Evolutionary conservation across 495 filamentous ascomycete species (phyloP).

Genomic region (Chaetomidium leptoderma): DNA sequence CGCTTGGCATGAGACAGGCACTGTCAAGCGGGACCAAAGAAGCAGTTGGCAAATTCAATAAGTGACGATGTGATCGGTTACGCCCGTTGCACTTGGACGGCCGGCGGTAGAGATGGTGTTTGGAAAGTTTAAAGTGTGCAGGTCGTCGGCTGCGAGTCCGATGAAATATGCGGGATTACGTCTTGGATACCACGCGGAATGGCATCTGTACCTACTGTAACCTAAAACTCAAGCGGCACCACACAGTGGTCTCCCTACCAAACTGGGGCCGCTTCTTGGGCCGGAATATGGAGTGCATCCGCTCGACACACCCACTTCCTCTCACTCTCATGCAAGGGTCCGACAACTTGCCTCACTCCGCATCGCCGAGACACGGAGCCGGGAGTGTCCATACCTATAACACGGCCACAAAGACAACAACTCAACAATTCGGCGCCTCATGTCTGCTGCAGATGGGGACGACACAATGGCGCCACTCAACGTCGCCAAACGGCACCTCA

Average conservation of each 20-base stretch:
- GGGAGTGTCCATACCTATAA: background rate
- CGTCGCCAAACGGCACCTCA: conserved; percentile 68
- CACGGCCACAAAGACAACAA: background rate
- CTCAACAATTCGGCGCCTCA: background rate
- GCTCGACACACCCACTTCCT: background rate
- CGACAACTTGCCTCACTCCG: background rate
- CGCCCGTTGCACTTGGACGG: too few relatives aligned
- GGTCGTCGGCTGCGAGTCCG: too few relatives aligned
- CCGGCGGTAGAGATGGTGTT: too few relatives aligned
- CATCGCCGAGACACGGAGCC: background rate
- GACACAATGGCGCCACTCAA: conserved; percentile 30
- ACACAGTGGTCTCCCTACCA: too few relatives aligned
- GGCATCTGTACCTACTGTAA: too few relatives aligned
- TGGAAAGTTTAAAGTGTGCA: too few relatives aligned
- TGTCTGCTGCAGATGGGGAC: conserved; percentile 1
- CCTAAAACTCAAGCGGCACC: too few relatives aligned
- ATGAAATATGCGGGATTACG: too few relatives aligned
- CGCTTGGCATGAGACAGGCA: conserved; percentile 1
- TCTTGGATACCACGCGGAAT: too few relatives aligned
- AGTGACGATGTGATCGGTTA: too few relatives aligned
- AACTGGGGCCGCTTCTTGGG: background rate
- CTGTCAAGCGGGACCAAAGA: background rate
- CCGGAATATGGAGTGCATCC: background rate
- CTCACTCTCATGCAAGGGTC: background rate
- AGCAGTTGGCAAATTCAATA: too few relatives aligned